Evolutionary conservation across 164 flowering plant species (phyloP).

Genomic region (Houttuynia cordata): DNA sequence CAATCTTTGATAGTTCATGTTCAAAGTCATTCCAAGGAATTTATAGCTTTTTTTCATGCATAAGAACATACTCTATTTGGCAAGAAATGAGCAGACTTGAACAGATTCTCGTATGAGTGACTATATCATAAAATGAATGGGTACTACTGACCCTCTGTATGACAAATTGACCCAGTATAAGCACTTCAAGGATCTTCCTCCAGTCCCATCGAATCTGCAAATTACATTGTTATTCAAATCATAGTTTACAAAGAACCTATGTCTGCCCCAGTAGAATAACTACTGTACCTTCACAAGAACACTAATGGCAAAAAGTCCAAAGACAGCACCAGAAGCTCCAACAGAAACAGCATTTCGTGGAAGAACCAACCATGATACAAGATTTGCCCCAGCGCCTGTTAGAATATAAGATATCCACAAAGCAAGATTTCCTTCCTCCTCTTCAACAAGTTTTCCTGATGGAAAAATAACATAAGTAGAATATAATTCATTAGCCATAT

Average conservation of each 20-base stretch:
- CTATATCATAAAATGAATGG: not conserved
- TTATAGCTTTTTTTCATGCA: no score
- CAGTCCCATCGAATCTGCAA: conserved; percentile 90
- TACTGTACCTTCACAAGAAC: conserved; percentile 87
- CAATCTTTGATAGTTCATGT: no score
- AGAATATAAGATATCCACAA: conserved; percentile 83
- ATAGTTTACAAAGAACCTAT: not conserved
- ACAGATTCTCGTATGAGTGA: not conserved
- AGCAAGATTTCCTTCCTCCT: conserved; percentile 91
- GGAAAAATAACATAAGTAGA: not conserved
- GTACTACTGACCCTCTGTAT: conserved; percentile 51
- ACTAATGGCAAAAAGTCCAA: conserved; percentile 93
- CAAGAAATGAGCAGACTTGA: not conserved
- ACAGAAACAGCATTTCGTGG: conserved; percentile 91
- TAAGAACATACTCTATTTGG: not conserved
- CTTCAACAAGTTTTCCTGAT: conserved; percentile 96
- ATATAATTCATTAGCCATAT: not conserved
- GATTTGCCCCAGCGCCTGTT: conserved; percentile 92
- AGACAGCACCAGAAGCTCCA: conserved; percentile 98
- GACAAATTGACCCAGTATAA: conserved; percentile 91
- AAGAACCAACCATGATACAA: conserved; percentile 88
- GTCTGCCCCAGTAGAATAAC: not conserved
- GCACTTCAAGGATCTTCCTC: conserved; percentile 98
- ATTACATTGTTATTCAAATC: not conserved
- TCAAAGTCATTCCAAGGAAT: no score